Evolutionary conservation across 2,329 filamentous ascomycete species (phyloP), one percentile per base, ranked within the genome.

Genomic region (Ambrosiella cleistominuta): DNA sequence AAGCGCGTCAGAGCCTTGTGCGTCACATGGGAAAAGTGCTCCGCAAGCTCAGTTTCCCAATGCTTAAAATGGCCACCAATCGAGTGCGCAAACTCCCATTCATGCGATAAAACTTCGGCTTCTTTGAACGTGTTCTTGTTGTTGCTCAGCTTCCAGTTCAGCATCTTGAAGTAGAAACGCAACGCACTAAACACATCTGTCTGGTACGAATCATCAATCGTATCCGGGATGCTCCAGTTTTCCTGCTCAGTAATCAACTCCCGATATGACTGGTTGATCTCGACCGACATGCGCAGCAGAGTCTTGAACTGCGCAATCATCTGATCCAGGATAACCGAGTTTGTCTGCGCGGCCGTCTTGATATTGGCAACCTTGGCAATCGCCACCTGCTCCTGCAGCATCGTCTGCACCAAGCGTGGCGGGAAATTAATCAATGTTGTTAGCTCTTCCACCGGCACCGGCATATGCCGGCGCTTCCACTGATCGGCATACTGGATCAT

Each of bases 91-190:
- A 97, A 97, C 59, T 89, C 88, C 93, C 93, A 98, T 70, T 98
- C 93, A 66, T 95, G 89, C 67, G 96, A 94, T 53, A 98, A 73
- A 63, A 98, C 85, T 74, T 98, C 93, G 6, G 93, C 93, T 69
- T 98, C 93, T 68, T 97, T 97, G 78, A 98, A 98, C 0, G 90
- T 96, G 71, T 97, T 98, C 69, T 96, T 97, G 74, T 97, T 97
- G 58, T 89, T 88, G 64, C 86, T 90, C 57, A 98, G 75, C 70
- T 97, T 97, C 88, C 90, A 97, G 67, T 97, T 96, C 50, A 98
- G 75, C 79, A 98, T 90, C 69, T 91, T 93, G 77, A 98, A 98
- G 71, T 98, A 98, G 69, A 95, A 97, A 68, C 91, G 94, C 64
- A 98, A 75, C 0, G 91, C 90, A 66, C 96, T 91, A 49, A 98